Base-by-base conservation (phyloP, 2,329 filamentous ascomycete genomes). In the Aphanocladium album region DNA sequence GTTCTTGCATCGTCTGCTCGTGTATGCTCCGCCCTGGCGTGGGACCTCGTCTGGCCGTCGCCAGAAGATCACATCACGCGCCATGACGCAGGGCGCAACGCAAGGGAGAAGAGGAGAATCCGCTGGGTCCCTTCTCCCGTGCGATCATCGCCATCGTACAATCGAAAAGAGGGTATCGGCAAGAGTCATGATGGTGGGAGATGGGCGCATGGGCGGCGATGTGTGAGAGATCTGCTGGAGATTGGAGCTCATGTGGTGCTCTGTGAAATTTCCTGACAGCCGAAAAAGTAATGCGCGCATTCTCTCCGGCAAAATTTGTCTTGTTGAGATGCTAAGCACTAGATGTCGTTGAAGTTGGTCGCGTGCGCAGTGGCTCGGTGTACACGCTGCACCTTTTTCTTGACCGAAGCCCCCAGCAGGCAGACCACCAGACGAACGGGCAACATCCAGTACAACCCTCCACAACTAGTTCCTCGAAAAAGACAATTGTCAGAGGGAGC, bases 111-210 rank as follows among this genome's bases (percentile, higher is more conserved):
- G 17, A 49, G 27, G 21, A 19, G 19, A 49, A 49, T 39, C 35
- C 19, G 19, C 12, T 2, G 16, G 21, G 23, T n/a, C n/a, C 30
- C 30, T 30, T 9, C 11, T 16, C 51, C 35, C 6, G 39, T 30
- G 46, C 41, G 55, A 58, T 58, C 55, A 58, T 58, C 55, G 46
- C 33, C 50, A 58, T 58, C 55, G 55, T 30, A 17, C 14, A 27
- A 11, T 39, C 35, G 35, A 39, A 50, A 33, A 58, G 17, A 23
- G 9, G 35, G 23, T 19, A 30, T 37, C 14, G 16, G n/a, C 43
- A 25, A 51, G 55, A 58, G 55, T 58, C 55, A 58, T 50, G 45
- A 30, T 8, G 7, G 23, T 45, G 55, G 55, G 55, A 58, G 33
- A 58, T 57, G 45, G 23, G n/a, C 46, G 47, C 43, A 30, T 37